phyloP scores from a whole-genome alignment of 805 yeast species.

The Metschnikowia arizonensis region DNA sequence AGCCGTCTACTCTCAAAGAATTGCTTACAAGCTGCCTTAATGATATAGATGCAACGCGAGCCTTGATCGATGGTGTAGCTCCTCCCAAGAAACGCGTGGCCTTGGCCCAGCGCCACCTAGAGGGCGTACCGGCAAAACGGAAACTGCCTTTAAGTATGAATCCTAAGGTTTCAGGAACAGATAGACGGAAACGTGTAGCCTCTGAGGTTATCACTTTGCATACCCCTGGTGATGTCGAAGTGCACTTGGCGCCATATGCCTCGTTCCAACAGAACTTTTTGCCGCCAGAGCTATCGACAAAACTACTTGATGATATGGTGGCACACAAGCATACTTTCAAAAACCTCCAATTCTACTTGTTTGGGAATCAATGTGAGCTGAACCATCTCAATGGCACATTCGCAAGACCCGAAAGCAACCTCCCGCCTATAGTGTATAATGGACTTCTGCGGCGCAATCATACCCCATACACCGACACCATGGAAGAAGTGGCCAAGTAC shows the following conservation, averaged over 20 bases:
- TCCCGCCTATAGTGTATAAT: conserved; percentile 34
- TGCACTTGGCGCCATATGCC: conserved; percentile 45
- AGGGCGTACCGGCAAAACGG: neutral
- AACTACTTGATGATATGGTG: conserved; percentile 40
- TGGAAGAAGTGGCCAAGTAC: conserved; percentile 38
- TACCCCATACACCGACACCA: conserved; percentile 33
- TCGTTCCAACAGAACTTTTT: conserved; percentile 50
- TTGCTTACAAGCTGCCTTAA: conserved; percentile 53
- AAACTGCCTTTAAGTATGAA: neutral
- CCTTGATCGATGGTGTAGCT: conserved; percentile 34
- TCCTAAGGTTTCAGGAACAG: neutral
- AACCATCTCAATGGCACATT: conserved; percentile 44
- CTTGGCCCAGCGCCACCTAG: conserved; percentile 12
- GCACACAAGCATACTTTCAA: conserved; percentile 38
- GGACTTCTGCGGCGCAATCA: conserved; percentile 32
- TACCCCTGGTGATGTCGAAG: conserved; percentile 49
- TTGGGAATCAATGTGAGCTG: conserved; percentile 58
- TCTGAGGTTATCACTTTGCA: conserved; percentile 37
- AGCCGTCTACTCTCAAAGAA: conserved; percentile 42
- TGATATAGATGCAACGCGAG: conserved; percentile 40
- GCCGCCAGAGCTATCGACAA: conserved; percentile 46
- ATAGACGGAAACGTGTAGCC: neutral
- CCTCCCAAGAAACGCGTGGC: conserved; percentile 17
- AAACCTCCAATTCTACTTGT: conserved; percentile 51
- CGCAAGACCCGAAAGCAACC: conserved; percentile 17